A percentile compares a stretch with the other conserved stretches of the same genome.
These are phyloP conservation scores for Colletotrichum musae DNA, from an alignment of 2,329 filamentous ascomycete genomes.

Conservation along the genomic window DNA sequence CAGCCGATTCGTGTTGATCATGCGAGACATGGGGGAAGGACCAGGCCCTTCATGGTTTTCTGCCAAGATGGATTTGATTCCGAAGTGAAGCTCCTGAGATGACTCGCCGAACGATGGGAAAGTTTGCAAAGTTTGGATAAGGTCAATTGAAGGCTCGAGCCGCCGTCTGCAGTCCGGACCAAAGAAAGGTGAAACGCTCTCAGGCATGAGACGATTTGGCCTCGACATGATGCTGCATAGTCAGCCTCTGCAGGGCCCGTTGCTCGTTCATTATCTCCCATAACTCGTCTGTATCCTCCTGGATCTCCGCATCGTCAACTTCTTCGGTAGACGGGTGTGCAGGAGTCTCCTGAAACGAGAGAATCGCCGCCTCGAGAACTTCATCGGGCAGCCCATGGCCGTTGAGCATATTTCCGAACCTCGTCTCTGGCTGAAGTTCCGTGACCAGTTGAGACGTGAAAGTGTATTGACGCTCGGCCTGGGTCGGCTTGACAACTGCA, in stretches of 20 bases:
- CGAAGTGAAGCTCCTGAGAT: constrained; percentile 16
- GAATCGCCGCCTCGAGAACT: constrained; percentile 65
- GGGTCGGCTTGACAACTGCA: constrained; percentile 84
- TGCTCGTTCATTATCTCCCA: constrained; percentile 57
- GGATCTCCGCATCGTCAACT: constrained; percentile 38
- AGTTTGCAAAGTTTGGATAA: constrained; percentile 35
- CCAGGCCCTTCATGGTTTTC: constrained; percentile 14
- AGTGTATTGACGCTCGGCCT: constrained; percentile 75
- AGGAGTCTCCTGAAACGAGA: constrained; percentile 55
- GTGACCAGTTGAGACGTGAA: constrained; percentile 75
- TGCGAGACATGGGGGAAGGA: constrained; percentile 23
- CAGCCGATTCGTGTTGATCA: constrained; percentile 29
- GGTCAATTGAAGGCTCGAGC: constrained; percentile 41
- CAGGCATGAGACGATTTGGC: constrained; percentile 43
- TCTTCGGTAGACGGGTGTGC: constrained; percentile 49
- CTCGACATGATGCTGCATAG: constrained; percentile 47
- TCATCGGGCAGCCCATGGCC: constrained; percentile 63
- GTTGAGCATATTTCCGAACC: constrained; percentile 62
- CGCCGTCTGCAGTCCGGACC: constrained; percentile 29
- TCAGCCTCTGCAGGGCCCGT: constrained; percentile 52
- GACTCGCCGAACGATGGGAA: constrained; percentile 19
- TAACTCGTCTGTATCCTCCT: constrained; percentile 55
- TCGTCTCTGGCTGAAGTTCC: constrained; percentile 55
- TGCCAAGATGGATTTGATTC: constrained; percentile 28
- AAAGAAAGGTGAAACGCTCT: constrained; percentile 34